Evolutionary conservation across 169 alveolate genomes (phyloP).

Genomic region (Perkinsus marinus): DNA sequence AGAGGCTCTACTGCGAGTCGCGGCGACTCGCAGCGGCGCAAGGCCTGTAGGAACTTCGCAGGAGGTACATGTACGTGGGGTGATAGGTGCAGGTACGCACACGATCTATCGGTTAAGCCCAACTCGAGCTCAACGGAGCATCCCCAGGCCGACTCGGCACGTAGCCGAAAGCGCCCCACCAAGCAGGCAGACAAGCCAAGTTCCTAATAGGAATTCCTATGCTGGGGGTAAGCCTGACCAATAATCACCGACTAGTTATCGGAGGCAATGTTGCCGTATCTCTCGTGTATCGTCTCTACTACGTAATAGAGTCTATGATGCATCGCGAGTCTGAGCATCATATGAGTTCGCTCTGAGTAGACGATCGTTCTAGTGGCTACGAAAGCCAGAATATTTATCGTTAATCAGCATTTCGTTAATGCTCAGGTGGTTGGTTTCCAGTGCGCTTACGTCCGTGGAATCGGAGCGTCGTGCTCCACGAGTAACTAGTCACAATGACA

Average conservation of each 20-base stretch:
- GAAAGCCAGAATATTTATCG: background rate
- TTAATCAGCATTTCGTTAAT: background rate
- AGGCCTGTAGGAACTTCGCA: background rate
- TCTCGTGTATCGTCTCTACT: background rate
- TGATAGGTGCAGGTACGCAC: background rate
- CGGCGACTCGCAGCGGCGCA: background rate
- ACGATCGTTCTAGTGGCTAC: background rate
- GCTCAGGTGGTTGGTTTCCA: background rate
- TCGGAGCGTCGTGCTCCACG: background rate
- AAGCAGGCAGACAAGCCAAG: background rate
- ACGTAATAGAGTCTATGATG: too few relatives aligned
- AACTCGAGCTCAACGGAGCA: background rate
- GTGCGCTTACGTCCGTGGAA: background rate
- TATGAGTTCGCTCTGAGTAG: background rate
- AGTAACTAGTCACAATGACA: too few relatives aligned
- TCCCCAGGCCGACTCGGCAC: background rate
- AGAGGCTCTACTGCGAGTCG: background rate
- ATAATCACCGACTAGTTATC: background rate
- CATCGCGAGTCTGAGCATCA: too few relatives aligned
- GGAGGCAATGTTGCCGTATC: background rate
- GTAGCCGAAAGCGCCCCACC: background rate
- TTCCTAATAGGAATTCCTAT: too few relatives aligned
- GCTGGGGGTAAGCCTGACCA: background rate
- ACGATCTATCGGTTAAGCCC: background rate
- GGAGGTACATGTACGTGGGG: background rate